These are phyloP conservation scores for Rhizophagus sp. DNA, from an alignment of 192 early-diverging fungal species.

Conservation along the genomic window DNA sequence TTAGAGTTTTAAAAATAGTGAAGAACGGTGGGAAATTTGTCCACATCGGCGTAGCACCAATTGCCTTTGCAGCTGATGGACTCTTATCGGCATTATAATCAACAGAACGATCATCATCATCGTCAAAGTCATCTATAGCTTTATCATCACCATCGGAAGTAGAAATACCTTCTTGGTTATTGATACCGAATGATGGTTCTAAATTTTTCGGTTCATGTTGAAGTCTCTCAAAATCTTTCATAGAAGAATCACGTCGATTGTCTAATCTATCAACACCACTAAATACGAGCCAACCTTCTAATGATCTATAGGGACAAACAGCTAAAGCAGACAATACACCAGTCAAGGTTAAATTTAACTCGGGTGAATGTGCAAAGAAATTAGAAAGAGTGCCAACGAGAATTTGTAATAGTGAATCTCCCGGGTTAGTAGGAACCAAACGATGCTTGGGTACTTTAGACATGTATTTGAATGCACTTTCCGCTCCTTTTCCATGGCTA, in stretches of 20 bases:
- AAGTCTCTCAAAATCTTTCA: background rate
- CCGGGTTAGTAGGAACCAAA: conserved; percentile 44
- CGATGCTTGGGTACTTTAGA: conserved; percentile 41
- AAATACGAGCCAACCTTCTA: conserved; percentile 73
- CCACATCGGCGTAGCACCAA: conserved; percentile 40
- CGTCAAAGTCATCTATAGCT: conserved; percentile 44
- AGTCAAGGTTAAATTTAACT: conserved; percentile 89
- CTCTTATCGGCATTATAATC: conserved; percentile 38
- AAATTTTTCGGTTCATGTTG: conserved; percentile 22
- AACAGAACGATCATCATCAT: conserved; percentile 45
- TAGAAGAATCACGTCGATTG: conserved; percentile 33
- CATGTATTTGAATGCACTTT: conserved; percentile 41
- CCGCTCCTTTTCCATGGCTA: conserved; percentile 45
- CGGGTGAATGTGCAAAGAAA: conserved; percentile 86
- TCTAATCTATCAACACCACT: conserved; percentile 46
- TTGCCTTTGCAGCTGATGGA: conserved; percentile 27
- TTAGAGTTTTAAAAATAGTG: conserved; percentile 62
- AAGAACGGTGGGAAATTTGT: conserved; percentile 64
- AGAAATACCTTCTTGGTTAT: conserved; percentile 44
- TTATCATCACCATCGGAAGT: conserved; percentile 26
- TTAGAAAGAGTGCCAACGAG: conserved; percentile 66
- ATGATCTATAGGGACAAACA: conserved; percentile 68
- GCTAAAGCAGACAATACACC: conserved; percentile 86
- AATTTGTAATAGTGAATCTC: conserved; percentile 68
- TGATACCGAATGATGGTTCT: conserved; percentile 34